Evolutionary conservation across 2,329 filamentous ascomycete genomes (phyloP).

Genomic region (Nigrograna mackinnonii): DNA sequence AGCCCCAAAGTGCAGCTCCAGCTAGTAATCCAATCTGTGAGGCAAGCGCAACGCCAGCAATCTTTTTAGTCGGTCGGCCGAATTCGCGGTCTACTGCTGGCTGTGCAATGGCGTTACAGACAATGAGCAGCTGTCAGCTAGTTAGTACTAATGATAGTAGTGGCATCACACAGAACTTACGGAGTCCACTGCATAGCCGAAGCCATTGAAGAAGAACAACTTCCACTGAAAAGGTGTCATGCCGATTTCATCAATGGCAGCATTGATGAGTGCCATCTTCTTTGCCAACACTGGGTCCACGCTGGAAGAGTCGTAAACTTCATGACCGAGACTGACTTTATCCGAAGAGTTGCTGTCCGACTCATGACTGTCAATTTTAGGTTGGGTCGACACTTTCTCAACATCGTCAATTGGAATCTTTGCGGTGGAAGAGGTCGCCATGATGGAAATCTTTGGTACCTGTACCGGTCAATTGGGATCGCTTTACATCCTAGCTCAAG

Average conservation of each 20-base stretch:
- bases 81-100: slow-evolving; percentile 29
- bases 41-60: slow-evolving; percentile 42
- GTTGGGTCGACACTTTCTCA: background rate
- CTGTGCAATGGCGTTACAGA: slow-evolving; percentile 40
- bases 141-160: too few relatives aligned
- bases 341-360: background rate
- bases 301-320: slow-evolving; percentile 15
- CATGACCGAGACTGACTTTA: slow-evolving; percentile 4
- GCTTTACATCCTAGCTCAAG: too few relatives aligned
- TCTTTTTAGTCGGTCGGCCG: slow-evolving; percentile 15
- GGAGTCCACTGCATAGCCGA: slow-evolving; percentile 50
- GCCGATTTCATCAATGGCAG: slow-evolving; percentile 58
- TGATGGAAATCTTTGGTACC: too few relatives aligned
- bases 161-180: slow-evolving; percentile 12
- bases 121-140: slow-evolving; percentile 38
- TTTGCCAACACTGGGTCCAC: slow-evolving; percentile 43
- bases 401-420: background rate
- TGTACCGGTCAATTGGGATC: too few relatives aligned
- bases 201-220: slow-evolving; percentile 65
- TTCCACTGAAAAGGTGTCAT: slow-evolving; percentile 64
- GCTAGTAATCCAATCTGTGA: slow-evolving; percentile 47
- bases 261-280: slow-evolving; percentile 42
- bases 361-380: background rate
- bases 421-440: background rate
- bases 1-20: slow-evolving; percentile 37